Conservation (phyloP, 208 protist species). For the Trypanosoma lewisi region DNA sequence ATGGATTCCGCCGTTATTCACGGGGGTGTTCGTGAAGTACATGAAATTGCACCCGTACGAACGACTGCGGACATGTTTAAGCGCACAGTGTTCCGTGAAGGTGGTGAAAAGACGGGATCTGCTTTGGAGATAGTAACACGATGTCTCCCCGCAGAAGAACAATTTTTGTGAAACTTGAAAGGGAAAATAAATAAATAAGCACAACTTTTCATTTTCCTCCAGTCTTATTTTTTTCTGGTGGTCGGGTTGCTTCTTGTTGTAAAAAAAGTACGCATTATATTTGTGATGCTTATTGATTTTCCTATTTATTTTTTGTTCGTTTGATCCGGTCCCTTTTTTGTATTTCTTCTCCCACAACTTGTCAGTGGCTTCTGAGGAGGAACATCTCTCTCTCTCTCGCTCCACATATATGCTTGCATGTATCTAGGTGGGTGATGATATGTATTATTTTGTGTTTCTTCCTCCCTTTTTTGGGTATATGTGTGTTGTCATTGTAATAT, state of each 20-base stretch:
- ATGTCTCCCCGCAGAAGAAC: conserved; percentile 25
- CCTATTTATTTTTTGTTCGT: conserved; percentile 21
- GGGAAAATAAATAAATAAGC: not conserved
- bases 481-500: conserved; percentile 12
- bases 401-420: conserved; percentile 4
- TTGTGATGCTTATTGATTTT: conserved; percentile 10
- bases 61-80: conserved; percentile 77
- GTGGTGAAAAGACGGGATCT: not conserved
- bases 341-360: not conserved
- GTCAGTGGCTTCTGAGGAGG: not conserved
- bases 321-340: conserved; percentile 4
- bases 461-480: conserved; percentile 4
- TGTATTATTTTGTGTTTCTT: no score
- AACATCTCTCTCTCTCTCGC: no score
- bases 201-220: not conserved
- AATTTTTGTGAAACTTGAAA: conserved; percentile 20
- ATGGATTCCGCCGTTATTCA: conserved; percentile 72
- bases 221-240: no score
- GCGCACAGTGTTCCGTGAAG: conserved; percentile 41
- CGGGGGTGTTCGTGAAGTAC: conserved; percentile 32
- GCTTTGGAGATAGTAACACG: conserved; percentile 20
- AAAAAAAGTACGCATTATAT: no score
- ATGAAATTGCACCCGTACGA: conserved; percentile 63
- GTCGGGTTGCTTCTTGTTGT: no score
- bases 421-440: not conserved